Evolutionary conservation across 495 filamentous ascomycete genomes (phyloP), one percentile per base, ranked within the genome.

Genomic region (Gamarada debralockiae): DNA sequence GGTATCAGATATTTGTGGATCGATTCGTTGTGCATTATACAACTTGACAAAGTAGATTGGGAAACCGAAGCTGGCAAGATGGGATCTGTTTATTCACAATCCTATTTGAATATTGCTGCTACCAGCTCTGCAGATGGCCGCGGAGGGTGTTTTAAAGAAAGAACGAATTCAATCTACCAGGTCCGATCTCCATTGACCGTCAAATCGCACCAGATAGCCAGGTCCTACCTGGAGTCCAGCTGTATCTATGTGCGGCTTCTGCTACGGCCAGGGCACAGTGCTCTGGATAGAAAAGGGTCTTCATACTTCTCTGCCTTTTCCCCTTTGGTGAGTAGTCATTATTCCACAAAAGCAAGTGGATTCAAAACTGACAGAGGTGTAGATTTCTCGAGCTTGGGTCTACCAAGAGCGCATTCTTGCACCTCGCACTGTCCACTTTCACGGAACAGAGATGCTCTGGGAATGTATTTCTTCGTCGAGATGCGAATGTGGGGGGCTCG

Each of bases 341-440:
- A 3, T 47, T n/a, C n/a, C n/a, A n/a, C 44, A 22, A 13, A 29
- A 47, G 20, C 44, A 47, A 47, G 25, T 12, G 23, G 23, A 25
- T 47, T 24, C 44, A 47, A 27, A 47, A 18, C 44, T 47, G 44
- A 47, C 44, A 47, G 8, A 27, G 21, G 9, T 25, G 17, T n/a
- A 47, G n/a, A n/a, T n/a, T n/a, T n/a, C n/a, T n/a, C n/a, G 68
- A 21, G 66, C 53, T 9, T 70, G 67, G 68, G 62, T 63, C 7
- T 29, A 64, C 8, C 66, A 70, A 41, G 68, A 70, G 54, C 55
- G 65, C 14, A 37, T 67, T 13, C 48, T 70, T 15, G 15, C 65
- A 3, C 57, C 51, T 9, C 58, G 63, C 2, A 53, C 53, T 20
- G 34, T 70, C 10, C 58, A 51, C 46, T 69, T 65, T 48, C 21